These are phyloP conservation scores for Alternaria metachromatica DNA, from an alignment of 2,329 filamentous ascomycete genomes.

Conservation along the genomic window DNA sequence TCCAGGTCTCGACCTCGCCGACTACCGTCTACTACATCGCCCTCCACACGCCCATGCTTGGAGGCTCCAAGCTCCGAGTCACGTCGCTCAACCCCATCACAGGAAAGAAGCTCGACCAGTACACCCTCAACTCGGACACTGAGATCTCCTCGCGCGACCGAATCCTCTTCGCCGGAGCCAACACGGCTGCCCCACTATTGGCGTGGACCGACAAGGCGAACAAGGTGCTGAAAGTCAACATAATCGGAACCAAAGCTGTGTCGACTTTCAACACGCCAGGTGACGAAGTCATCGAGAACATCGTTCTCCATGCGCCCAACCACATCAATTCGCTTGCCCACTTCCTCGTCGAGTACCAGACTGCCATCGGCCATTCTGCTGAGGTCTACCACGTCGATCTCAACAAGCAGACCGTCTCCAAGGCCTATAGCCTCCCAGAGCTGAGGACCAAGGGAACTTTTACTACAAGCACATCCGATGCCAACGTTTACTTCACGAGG, in stretches of 20 bases:
- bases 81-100: slow-evolving; percentile 74
- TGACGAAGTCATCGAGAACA: slow-evolving; percentile 54
- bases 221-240: slow-evolving; percentile 72
- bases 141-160: slow-evolving; percentile 71
- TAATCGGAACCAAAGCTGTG: slow-evolving; percentile 62
- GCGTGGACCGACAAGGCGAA: slow-evolving; percentile 73
- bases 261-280: slow-evolving; percentile 54
- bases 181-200: slow-evolving; percentile 75
- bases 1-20: slow-evolving; percentile 75
- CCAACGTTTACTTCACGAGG: slow-evolving; percentile 88
- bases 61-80: slow-evolving; percentile 77
- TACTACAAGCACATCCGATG: slow-evolving; percentile 76
- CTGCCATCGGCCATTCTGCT: slow-evolving; percentile 74
- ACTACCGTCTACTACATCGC: slow-evolving; percentile 78
- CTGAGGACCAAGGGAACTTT: slow-evolving; percentile 75
- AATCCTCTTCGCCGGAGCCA: slow-evolving; percentile 77
- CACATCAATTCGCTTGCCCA: slow-evolving; percentile 75
- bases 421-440: slow-evolving; percentile 80
- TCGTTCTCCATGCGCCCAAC: slow-evolving; percentile 75
- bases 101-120: slow-evolving; percentile 74
- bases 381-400: slow-evolving; percentile 85
- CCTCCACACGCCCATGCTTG: slow-evolving; percentile 69
- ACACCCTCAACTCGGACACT: slow-evolving; percentile 73
- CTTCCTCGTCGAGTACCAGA: slow-evolving; percentile 84
- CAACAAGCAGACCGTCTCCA: slow-evolving; percentile 71